phyloP scores from a whole-genome alignment of 1,139 yeast genomes.

The Wickerhamomyces sp. region DNA sequence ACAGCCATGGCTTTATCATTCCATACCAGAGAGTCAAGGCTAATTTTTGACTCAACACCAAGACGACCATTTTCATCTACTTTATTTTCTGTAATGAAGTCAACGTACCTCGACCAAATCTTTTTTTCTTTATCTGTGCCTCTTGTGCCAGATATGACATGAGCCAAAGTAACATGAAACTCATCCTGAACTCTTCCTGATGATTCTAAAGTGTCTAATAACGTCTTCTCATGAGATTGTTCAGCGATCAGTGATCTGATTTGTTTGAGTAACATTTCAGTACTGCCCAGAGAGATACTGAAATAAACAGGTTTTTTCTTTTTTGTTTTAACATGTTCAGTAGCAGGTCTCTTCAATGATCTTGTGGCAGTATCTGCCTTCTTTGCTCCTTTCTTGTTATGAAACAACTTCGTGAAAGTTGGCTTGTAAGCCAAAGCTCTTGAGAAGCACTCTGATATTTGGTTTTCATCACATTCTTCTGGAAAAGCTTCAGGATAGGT shows the following conservation, averaged over 20 bases:
- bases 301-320: slow-evolving; percentile 33
- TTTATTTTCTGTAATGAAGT: slow-evolving; percentile 11
- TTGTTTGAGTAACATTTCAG: slow-evolving; percentile 9
- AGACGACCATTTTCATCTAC: slow-evolving; percentile 4
- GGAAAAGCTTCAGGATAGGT: slow-evolving; percentile 33
- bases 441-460: slow-evolving; percentile 38
- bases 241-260: slow-evolving; percentile 10
- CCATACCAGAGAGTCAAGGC: slow-evolving; percentile 43
- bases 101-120: slow-evolving; percentile 28
- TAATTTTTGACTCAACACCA: slow-evolving; percentile 33
- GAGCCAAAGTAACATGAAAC: slow-evolving; percentile 80
- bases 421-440: slow-evolving; percentile 52
- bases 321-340: slow-evolving; percentile 13
- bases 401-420: slow-evolving; percentile 36
- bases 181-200: slow-evolving; percentile 42
- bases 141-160: slow-evolving; percentile 32
- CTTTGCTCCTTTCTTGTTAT: slow-evolving; percentile 16
- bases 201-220: slow-evolving; percentile 26
- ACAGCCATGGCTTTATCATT: slow-evolving; percentile 52
- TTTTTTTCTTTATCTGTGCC: slow-evolving; percentile 24
- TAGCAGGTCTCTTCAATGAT: slow-evolving; percentile 18
- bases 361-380: slow-evolving; percentile 15
- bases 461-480: slow-evolving; percentile 29
- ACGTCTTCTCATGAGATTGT: neutral
- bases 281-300: slow-evolving; percentile 28